These are phyloP conservation scores for Stevia rebaudiana DNA, from an alignment of 140 eudicot species.

Conservation along the genomic window DNA sequence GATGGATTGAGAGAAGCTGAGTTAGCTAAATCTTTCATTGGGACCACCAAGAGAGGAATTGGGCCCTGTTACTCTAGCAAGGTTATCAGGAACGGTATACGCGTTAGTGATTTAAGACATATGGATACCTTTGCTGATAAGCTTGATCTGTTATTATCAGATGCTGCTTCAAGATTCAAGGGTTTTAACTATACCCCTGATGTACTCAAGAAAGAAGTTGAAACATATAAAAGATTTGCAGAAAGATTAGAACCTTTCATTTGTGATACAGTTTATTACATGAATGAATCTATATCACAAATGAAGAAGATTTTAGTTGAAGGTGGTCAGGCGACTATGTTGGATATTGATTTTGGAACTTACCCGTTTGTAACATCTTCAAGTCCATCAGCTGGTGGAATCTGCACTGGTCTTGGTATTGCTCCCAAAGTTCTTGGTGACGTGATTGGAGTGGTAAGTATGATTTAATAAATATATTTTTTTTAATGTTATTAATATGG, in stretches of 20 bases:
- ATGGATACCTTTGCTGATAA: slow-evolving; percentile 91
- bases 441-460: slow-evolving; percentile 88
- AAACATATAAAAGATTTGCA: slow-evolving; percentile 69
- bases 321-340: slow-evolving; percentile 99
- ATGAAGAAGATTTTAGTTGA: slow-evolving; percentile 81
- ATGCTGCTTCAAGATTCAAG: slow-evolving; percentile 89
- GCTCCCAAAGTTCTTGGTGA: slow-evolving; percentile 89
- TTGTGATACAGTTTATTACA: slow-evolving; percentile 77
- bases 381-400: slow-evolving; percentile 99
- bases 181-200: slow-evolving; percentile 64
- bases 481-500: background rate
- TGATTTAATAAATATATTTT: background rate
- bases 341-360: slow-evolving; percentile 96
- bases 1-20: slow-evolving; percentile 94
- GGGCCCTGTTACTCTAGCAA: slow-evolving; percentile 96
- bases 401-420: slow-evolving; percentile 93
- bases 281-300: slow-evolving; percentile 64
- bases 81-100: slow-evolving; percentile 77
- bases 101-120: slow-evolving; percentile 92
- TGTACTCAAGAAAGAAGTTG: slow-evolving; percentile 82
- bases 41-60: slow-evolving; percentile 93
- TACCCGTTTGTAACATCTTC: slow-evolving; percentile 95
- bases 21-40: slow-evolving; percentile 82
- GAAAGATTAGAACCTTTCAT: slow-evolving; percentile 90
- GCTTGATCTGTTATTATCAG: slow-evolving; percentile 73